These are phyloP conservation scores for Clarireedia monteithiana DNA, from an alignment of 2,329 filamentous ascomycete species.

Conservation along the genomic window DNA sequence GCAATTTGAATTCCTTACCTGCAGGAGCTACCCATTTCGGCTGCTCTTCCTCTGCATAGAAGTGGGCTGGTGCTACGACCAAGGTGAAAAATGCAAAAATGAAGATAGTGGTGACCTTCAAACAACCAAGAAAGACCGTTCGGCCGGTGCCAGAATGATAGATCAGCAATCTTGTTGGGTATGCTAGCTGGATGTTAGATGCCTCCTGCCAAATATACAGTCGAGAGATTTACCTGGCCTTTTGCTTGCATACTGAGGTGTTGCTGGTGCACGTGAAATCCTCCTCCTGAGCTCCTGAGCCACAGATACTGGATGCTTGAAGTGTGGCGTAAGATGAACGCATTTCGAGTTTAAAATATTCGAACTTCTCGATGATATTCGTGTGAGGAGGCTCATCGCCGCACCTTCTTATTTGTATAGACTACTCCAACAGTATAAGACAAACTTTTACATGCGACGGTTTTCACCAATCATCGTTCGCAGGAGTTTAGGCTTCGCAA, in stretches of 20 bases:
- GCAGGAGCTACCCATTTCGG: constrained; percentile 22
- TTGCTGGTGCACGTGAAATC: neutral
- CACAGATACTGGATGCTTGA: neutral
- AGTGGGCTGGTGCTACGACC: constrained; percentile 44
- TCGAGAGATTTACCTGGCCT: neutral
- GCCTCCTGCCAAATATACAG: neutral
- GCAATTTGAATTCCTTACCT: constrained; percentile 15
- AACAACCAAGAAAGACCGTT: constrained; percentile 59
- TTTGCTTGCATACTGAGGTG: constrained; percentile 9
- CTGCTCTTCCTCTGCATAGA: constrained; percentile 21
- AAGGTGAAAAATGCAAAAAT: constrained; percentile 58
- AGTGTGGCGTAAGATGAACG: neutral
- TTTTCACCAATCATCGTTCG: constrained; percentile 1
- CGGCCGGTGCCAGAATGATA: constrained; percentile 67
- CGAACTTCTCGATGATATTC: neutral
- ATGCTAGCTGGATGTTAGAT: constrained; percentile 30
- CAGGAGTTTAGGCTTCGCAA: no score
- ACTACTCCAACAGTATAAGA: neutral
- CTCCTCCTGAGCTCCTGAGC: neutral
- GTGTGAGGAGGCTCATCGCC: neutral
- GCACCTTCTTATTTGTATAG: neutral
- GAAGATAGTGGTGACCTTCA: constrained; percentile 66
- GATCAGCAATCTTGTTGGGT: constrained; percentile 56
- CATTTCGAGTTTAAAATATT: neutral
- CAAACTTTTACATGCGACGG: no score